Percentiles rank a stretch among this genome's conserved stretches.
Conservation (phyloP, 1,284 basidiomycete genomes). For the Malassezia sp. region DNA sequence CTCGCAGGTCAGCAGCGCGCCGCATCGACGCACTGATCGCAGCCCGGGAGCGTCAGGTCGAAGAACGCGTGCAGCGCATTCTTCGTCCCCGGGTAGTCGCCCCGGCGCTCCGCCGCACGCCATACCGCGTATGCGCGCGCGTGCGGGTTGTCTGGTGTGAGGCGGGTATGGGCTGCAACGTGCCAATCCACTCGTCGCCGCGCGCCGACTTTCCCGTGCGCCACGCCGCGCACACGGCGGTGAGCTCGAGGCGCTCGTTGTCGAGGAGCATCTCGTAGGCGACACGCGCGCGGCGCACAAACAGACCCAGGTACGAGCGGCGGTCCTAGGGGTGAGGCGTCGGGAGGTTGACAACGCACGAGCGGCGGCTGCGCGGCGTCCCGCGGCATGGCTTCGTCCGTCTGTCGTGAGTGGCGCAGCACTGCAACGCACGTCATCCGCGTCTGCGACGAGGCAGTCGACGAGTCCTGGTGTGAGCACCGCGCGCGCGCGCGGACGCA, state of each 20-base stretch:
- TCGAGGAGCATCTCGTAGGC: conserved; percentile 15
- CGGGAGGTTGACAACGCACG: too few relatives aligned
- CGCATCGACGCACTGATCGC: conserved; percentile 4
- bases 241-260: conserved; percentile 6
- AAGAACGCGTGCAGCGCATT: conserved; percentile 12
- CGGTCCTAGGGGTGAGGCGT: conserved; percentile 5
- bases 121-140: conserved; percentile 7
- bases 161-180: background rate
- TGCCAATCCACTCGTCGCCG: conserved; percentile 9
- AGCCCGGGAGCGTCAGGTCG: conserved; percentile 15
- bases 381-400: background rate
- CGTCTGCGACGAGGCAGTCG: conserved; percentile 5
- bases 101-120: conserved; percentile 4
- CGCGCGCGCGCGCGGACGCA: background rate
- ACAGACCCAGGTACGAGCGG: conserved; percentile 14
- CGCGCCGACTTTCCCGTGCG: background rate
- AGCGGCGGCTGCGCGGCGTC: background rate
- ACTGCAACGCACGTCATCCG: background rate
- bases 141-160: background rate
- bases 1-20: background rate
- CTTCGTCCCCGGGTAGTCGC: conserved; percentile 11
- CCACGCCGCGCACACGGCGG: conserved; percentile 2
- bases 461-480: too few relatives aligned
- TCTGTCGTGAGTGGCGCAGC: too few relatives aligned
- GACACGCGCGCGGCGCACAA: conserved; percentile 12